Conservation (phyloP, 2,329 filamentous ascomycete species). For the Verticillium longisporum region DNA sequence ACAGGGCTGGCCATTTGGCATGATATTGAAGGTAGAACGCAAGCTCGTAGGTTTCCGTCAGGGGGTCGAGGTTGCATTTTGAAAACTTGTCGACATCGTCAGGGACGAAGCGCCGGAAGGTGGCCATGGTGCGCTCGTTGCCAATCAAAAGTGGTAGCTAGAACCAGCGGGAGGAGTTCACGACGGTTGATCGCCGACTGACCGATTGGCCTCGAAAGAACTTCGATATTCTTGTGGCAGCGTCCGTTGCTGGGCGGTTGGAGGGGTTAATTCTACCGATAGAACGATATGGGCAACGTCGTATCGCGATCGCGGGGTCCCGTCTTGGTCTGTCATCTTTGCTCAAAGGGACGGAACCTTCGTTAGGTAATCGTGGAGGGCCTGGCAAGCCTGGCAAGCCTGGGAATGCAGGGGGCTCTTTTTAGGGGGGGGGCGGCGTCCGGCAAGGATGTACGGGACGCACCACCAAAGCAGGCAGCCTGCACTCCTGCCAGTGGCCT, state of each 20-base stretch:
- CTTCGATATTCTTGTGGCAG: no score
- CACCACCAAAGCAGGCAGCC: neutral
- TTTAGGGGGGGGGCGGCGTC: no score
- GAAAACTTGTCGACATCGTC: conserved; percentile 85
- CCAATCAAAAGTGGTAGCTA: neutral
- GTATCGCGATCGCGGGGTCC: neutral
- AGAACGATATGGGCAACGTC: neutral
- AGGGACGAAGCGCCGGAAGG: conserved; percentile 78
- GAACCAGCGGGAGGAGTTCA: no score
- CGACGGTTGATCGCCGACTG: neutral
- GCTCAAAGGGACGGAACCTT: neutral
- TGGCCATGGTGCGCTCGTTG: conserved; percentile 53
- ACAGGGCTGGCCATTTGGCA: conserved; percentile 90
- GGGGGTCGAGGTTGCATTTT: conserved; percentile 87
- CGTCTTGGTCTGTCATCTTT: no score
- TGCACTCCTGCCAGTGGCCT: neutral
- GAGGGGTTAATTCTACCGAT: no score
- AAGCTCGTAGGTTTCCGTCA: conserved; percentile 97
- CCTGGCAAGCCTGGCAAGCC: no score
- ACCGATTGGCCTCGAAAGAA: no score
- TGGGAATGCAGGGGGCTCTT: neutral
- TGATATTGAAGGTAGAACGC: conserved; percentile 95
- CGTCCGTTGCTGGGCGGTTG: no score
- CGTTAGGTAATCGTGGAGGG: neutral
- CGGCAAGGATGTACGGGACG: neutral